Evolutionary conservation across 176 grass and related monocot genomes (phyloP), one percentile per base, ranked within the genome.

Genomic region (Oryza glaberrima): DNA sequence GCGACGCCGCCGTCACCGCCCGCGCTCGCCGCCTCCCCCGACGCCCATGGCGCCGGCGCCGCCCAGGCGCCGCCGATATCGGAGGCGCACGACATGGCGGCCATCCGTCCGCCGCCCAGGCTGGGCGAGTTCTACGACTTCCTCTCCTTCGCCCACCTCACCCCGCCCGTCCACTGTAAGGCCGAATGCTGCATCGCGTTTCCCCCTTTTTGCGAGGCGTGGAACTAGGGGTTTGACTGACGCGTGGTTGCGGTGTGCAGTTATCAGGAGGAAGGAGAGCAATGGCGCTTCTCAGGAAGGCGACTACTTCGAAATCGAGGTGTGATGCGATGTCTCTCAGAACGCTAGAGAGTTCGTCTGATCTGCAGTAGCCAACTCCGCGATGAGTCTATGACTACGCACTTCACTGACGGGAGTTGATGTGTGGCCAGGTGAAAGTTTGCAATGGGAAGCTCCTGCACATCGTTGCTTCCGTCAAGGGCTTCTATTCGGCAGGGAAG

Each of bases 71-170:
- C 93, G 12, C 49, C 90, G 47, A 99, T 99, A 51, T 99, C 96
- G 58, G 91, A 90, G 81, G 86, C 86, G 86, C 91, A 96, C 79
- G 96, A 99, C 88, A 99, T 99, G 97, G 86, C 86, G 30, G 94
- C 97, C 69, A 99, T 99, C 77, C 84, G 84, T 5, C 90, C 90
- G 43, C 86, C 92, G 69, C 88, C 97, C 11, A 99, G 88, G 90
- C 88, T 99, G 14, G 86, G 91, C 23, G 92, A 99, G 41, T 99
- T 99, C 88, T 99, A 99, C 77, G 94, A 99, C 65, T 99, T 99
- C 94, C 92, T 99, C 94, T 99, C 97, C 74, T 94, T 99, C 90
- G 80, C 91, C 11, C 86, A 99, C 56, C 67, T 99, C 80, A 89
- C 84, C 3, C 84, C 94, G 73, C 97, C 97, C 30, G 82, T 99